phyloP scores from a whole-genome alignment of 148 eudicot species.

The Tetragonia tetragonoides region DNA sequence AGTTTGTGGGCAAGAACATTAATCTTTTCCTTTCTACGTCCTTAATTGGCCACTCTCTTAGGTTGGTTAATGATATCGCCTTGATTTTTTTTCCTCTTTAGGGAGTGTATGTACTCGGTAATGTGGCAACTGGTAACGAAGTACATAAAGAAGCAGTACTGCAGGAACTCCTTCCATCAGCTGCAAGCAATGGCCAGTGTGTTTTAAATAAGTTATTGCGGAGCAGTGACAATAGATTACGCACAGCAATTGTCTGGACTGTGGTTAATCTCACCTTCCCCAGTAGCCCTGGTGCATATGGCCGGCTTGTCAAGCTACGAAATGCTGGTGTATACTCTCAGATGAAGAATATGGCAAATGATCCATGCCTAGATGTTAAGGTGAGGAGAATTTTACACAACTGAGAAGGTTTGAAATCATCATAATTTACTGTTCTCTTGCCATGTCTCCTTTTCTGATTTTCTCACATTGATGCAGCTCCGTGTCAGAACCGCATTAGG shows the following conservation, averaged over 20 bases:
- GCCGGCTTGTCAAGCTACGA: constrained; percentile 52
- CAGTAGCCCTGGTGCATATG: constrained; percentile 58
- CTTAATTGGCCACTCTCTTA: background rate
- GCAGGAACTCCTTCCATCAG: constrained; percentile 53
- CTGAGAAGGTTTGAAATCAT: background rate
- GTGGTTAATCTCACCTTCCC: constrained; percentile 75
- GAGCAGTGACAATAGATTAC: constrained; percentile 57
- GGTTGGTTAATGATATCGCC: background rate
- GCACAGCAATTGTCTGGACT: constrained; percentile 79
- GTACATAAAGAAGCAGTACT: constrained; percentile 80
- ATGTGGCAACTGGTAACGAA: constrained; percentile 88
- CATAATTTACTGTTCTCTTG: background rate
- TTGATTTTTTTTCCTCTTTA: constrained; percentile 19
- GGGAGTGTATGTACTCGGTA: constrained; percentile 82
- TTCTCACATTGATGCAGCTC: constrained; percentile 50
- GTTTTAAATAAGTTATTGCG: constrained; percentile 55
- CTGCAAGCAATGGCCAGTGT: constrained; percentile 38
- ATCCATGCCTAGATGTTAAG: constrained; percentile 88
- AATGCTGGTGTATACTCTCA: constrained; percentile 64
- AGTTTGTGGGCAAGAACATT: background rate
- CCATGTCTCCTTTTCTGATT: background rate
- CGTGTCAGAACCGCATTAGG: constrained; percentile 63
- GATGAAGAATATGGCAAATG: constrained; percentile 73
- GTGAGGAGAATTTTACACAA: constrained; percentile 32
- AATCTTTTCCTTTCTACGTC: background rate